Conservation (phyloP, 2,329 filamentous ascomycete genomes). For the Neurospora sp. region DNA sequence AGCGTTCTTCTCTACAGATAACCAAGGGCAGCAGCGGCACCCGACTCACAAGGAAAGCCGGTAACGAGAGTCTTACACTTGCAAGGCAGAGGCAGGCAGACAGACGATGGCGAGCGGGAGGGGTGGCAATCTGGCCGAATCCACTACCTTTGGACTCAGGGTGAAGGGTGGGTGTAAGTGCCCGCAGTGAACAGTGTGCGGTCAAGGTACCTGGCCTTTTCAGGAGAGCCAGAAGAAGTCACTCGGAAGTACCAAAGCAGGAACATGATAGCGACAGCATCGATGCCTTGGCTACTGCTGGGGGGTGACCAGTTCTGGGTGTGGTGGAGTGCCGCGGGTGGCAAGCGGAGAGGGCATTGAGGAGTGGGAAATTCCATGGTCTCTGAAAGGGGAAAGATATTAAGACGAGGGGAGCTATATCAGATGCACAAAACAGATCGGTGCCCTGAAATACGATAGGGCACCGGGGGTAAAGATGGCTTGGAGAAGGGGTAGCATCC, state of each 20-base stretch:
- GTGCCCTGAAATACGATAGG: constrained; percentile 20
- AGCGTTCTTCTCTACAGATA: not conserved
- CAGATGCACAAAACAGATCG: constrained; percentile 17
- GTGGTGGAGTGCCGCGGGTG: constrained; percentile 15
- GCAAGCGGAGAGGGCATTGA: constrained; percentile 14
- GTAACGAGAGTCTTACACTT: constrained; percentile 9
- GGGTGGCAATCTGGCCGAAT: not conserved
- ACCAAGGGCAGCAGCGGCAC: constrained; percentile 15
- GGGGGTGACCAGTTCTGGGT: constrained; percentile 9
- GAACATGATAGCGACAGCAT: constrained; percentile 10
- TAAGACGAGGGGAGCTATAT: constrained; percentile 21
- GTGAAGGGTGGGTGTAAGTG: constrained; percentile 5
- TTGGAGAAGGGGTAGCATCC: constrained; percentile 9
- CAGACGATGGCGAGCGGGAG: not conserved
- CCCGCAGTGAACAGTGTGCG: constrained; percentile 8
- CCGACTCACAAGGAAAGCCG: constrained; percentile 15
- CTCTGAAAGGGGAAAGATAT: constrained; percentile 20
- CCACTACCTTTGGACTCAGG: not conserved
- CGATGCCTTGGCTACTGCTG: constrained; percentile 2
- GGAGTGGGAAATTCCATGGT: constrained; percentile 13
- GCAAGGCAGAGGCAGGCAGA: constrained; percentile 2
- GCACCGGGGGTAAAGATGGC: constrained; percentile 11
- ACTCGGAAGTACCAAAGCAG: constrained; percentile 13
- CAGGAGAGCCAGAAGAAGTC: constrained; percentile 5
- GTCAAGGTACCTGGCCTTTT: constrained; percentile 7